Base-by-base conservation (phyloP, 352 stramenopile species). In the Phytophthora palmivora region DNA sequence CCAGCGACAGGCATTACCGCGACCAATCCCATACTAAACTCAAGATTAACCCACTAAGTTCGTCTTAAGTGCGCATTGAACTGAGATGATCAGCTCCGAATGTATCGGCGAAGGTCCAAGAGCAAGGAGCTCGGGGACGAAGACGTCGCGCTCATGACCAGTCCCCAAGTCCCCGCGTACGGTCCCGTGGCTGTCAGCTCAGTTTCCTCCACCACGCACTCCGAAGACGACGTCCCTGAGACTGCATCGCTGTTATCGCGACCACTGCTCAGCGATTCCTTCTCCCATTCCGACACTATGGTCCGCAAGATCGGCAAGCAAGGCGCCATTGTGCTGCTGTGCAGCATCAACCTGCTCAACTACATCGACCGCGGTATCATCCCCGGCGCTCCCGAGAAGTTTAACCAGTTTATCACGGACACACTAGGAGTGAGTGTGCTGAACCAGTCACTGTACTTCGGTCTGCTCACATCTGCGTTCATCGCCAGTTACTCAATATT, bases 331-430 rank as follows among this genome's bases (percentile, higher is more conserved):
- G 65, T 95, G 37, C 67, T 97, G 61, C 78, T 97, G 16, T 95
- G 84, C 55, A 70, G 79, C 33, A 95, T 96, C 64, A 98, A 98
- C 68, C 70, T 98, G 24, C 72, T 97, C 54, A 98, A 98, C 71
- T 98, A 98, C 76, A 67, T 98, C 41, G 95, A 98, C 78, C 90
- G 95, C 30, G 92, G 93, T 24, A 98, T 99, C 59, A 98, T 98
- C 52, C 90, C 96, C 0, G 96, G 96, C 9, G 90, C 93, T 0
- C 88, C 88, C 16, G 78, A 96, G 56, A 88, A 97, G 61, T 98
- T 98, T 66, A 87, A 96, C 58, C 82, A 79, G 44, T 99, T 98
- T 61, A 96, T 98, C 59, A 82, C 79, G 9, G 49, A 72, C 9
- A 92, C 89, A n/a, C 72, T 91, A 10, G 65, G 87, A 41, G 72